Conservation (phyloP, 441 rosid species). For the California macrophylla region DNA sequence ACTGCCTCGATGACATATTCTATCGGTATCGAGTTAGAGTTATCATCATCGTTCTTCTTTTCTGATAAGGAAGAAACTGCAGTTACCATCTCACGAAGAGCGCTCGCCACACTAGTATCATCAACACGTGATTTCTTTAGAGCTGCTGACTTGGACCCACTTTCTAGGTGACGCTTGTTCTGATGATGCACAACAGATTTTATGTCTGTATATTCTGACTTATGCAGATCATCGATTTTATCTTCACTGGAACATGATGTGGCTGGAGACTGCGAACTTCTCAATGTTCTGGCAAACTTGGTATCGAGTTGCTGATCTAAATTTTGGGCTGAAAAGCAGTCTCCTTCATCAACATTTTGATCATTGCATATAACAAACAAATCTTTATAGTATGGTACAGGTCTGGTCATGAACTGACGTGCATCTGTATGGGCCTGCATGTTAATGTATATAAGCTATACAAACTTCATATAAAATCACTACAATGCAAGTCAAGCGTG, state of each 20-base stretch:
- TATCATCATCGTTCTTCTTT: constrained; percentile 17
- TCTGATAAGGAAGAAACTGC: constrained; percentile 29
- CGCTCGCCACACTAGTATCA: constrained; percentile 24
- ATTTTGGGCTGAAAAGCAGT: constrained; percentile 42
- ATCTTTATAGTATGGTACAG: constrained; percentile 74
- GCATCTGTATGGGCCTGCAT: constrained; percentile 62
- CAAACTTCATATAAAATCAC: neutral
- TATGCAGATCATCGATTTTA: constrained; percentile 26
- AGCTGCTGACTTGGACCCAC: constrained; percentile 21
- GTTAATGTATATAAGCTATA: constrained; percentile 8
- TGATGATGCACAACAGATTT: constrained; percentile 21
- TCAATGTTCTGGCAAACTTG: constrained; percentile 24
- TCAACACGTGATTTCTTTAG: constrained; percentile 35
- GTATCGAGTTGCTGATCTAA: constrained; percentile 37
- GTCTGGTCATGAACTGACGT: constrained; percentile 72
- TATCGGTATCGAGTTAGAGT: constrained; percentile 25
- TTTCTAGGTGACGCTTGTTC: constrained; percentile 37
- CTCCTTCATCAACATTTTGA: constrained; percentile 36
- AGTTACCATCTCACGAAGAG: constrained; percentile 25
- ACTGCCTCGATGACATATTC: constrained; percentile 49
- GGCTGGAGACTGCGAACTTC: constrained; percentile 24
- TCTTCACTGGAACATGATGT: constrained; percentile 38
- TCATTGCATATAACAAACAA: constrained; percentile 52
- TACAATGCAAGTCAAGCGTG: constrained; percentile 4
- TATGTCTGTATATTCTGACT: constrained; percentile 18